Evolutionary conservation across 148 eudicot species (phyloP).

Genomic region (Pouteria glomerata): DNA sequence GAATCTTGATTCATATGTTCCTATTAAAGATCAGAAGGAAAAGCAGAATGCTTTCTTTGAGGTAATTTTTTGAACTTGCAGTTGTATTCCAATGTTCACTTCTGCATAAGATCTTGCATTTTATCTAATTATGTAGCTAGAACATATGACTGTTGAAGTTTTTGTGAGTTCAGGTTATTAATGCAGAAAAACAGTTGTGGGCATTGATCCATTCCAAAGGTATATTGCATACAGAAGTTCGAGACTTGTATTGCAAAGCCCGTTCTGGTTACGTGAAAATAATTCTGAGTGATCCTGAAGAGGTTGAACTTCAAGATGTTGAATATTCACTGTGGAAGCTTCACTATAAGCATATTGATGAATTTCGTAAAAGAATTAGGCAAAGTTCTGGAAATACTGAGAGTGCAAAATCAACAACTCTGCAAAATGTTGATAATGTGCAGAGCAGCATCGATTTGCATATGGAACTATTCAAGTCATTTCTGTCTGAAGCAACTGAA

Average conservation of each 20-base stretch:
- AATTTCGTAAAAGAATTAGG: slow-evolving; percentile 62
- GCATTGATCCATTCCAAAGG: slow-evolving; percentile 58
- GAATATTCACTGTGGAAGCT: slow-evolving; percentile 74
- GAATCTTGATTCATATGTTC: slow-evolving; percentile 26
- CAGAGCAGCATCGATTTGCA: slow-evolving; percentile 24
- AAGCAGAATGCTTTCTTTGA: slow-evolving; percentile 31
- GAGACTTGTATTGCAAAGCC: slow-evolving; percentile 42
- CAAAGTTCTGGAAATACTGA: slow-evolving; percentile 31
- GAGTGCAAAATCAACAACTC: slow-evolving; percentile 9
- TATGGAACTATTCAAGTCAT: slow-evolving; percentile 53
- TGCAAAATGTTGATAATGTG: slow-evolving; percentile 9
- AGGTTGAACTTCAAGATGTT: slow-evolving; percentile 43
- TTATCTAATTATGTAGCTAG: neutral
- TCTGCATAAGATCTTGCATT: neutral
- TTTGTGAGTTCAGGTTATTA: slow-evolving; percentile 40
- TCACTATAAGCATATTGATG: slow-evolving; percentile 78
- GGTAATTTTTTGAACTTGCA: slow-evolving; percentile 31
- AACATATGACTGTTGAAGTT: neutral
- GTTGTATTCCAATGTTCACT: neutral
- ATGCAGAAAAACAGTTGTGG: slow-evolving; percentile 61
- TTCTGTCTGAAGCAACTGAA: slow-evolving; percentile 60
- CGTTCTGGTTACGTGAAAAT: slow-evolving; percentile 48
- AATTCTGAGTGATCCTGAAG: slow-evolving; percentile 38
- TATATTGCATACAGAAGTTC: slow-evolving; percentile 40
- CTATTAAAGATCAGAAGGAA: slow-evolving; percentile 28